phyloP scores from a whole-genome alignment of 352 stramenopile genomes.

The Aphanomyces euteiches region DNA sequence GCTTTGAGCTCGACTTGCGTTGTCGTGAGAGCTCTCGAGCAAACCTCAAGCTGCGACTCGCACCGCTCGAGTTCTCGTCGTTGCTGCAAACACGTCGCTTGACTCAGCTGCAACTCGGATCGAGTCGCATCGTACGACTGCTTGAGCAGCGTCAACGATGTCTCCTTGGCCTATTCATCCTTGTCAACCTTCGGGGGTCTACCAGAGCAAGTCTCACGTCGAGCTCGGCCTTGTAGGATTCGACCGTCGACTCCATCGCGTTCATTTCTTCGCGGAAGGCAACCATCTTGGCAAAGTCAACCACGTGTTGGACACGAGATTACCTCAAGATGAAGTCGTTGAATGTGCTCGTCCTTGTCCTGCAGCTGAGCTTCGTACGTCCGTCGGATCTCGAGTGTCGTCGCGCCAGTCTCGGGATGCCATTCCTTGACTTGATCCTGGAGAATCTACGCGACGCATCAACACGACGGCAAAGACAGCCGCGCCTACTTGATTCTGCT shows the following conservation, averaged over 20 bases:
- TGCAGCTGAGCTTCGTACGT: neutral
- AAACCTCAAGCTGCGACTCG: too few species aligned
- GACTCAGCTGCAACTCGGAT: too few species aligned
- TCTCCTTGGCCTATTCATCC: too few species aligned
- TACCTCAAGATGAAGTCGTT: constrained; percentile 11
- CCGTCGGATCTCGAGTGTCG: neutral
- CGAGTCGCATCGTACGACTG: too few species aligned
- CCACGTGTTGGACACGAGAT: neutral
- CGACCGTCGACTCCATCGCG: neutral
- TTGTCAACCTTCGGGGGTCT: too few species aligned
- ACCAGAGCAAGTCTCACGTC: neutral
- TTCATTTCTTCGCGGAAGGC: neutral
- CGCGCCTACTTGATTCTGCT: constrained; percentile 6
- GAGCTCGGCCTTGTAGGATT: neutral
- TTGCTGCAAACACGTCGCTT: too few species aligned
- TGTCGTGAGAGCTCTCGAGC: neutral
- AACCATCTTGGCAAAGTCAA: constrained; percentile 1
- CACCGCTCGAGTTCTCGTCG: too few species aligned
- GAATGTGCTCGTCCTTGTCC: neutral
- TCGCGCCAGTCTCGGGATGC: constrained; percentile 20
- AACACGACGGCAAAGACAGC: neutral
- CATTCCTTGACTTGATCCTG: constrained; percentile 21
- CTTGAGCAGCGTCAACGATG: too few species aligned
- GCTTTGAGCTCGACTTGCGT: constrained; percentile 37
- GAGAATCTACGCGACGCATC: neutral